A percentile compares a stretch with the other conserved stretches of the same genome.
These are phyloP conservation scores for Neurospora sp. DNA, from an alignment of 2,329 filamentous ascomycete species.

Conservation along the genomic window DNA sequence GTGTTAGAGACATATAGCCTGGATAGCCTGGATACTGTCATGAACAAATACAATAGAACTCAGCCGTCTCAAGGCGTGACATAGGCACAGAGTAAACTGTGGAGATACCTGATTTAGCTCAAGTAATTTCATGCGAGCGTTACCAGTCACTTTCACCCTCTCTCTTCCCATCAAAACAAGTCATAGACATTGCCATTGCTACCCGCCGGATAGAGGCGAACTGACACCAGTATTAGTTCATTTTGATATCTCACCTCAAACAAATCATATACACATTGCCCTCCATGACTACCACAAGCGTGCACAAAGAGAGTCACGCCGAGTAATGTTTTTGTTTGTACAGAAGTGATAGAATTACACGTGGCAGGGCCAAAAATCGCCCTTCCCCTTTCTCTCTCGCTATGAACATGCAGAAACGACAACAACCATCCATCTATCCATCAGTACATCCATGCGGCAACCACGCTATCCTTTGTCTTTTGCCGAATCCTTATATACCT, in stretches of 20 bases:
- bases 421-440: background rate
- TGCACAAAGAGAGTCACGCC: background rate
- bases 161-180: background rate
- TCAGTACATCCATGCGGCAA: background rate
- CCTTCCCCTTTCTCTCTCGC: background rate
- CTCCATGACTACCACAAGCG: background rate
- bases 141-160: background rate
- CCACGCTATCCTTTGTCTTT: background rate
- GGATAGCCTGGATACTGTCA: background rate
- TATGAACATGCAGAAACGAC: background rate
- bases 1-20: too few species aligned
- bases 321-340: background rate
- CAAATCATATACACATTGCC: background rate
- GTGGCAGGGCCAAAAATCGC: background rate
- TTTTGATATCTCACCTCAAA: background rate
- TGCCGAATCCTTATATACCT: conserved; percentile 2
- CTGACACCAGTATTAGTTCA: background rate
- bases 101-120: background rate
- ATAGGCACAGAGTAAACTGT: background rate
- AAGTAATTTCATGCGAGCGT: background rate
- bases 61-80: background rate
- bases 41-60: background rate
- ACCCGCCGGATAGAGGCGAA: too few species aligned
- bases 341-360: background rate
- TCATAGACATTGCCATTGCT: too few species aligned